Conservation (phyloP, 2,329 filamentous ascomycete species). For the Aspergillus luchuensis region DNA sequence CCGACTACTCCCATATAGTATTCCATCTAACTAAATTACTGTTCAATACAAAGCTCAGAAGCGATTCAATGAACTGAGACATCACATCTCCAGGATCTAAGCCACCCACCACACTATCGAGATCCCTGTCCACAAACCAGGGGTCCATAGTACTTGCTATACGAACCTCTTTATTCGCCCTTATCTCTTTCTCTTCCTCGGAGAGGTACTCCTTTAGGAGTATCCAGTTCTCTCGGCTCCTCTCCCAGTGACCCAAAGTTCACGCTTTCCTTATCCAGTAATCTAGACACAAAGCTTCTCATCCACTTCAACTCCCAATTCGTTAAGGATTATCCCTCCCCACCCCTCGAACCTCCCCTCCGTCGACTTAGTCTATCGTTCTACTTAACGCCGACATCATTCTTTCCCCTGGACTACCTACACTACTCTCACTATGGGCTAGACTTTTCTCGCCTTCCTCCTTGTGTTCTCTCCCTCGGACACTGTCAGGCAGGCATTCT, state of each 20-base stretch:
- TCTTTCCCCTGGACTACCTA: too few species aligned
- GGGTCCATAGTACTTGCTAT: not conserved
- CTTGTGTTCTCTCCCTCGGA: not conserved
- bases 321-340: not conserved
- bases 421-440: not conserved
- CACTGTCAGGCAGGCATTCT: not conserved
- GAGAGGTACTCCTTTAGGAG: too few species aligned
- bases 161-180: not conserved
- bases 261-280: not conserved
- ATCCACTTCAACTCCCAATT: not conserved
- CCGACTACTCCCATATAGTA: not conserved
- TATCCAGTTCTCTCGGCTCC: not conserved
- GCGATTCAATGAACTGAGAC: not conserved
- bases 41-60: too few species aligned
- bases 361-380: not conserved
- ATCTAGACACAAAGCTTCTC: not conserved
- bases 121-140: not conserved
- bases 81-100: not conserved
- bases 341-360: not conserved
- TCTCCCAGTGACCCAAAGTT: not conserved
- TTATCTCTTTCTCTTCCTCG: not conserved
- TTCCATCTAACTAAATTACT: too few species aligned
- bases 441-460: not conserved
- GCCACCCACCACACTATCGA: not conserved
- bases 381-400: too few species aligned